Evolutionary conservation across 2,329 filamentous ascomycete species (phyloP).

Genomic region (Aspergillus fijiensis): DNA sequence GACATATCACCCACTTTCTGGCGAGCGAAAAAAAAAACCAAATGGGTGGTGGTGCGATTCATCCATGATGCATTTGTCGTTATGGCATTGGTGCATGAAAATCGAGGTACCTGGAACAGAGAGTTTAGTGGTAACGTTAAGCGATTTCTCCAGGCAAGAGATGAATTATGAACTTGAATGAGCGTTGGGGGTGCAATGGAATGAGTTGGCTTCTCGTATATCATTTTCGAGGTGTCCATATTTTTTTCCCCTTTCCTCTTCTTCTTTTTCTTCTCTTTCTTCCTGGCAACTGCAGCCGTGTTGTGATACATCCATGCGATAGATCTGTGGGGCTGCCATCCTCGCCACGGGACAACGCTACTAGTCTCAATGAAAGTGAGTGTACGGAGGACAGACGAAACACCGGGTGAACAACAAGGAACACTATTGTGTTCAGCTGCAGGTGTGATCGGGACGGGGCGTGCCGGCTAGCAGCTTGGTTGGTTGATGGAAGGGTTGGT

Average conservation of each 20-base stretch:
- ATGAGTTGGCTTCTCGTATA: background rate
- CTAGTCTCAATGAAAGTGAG: constrained; percentile 1
- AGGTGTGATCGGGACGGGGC: background rate
- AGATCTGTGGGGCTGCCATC: constrained; percentile 7
- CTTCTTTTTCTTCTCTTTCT: background rate
- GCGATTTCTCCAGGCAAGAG: background rate
- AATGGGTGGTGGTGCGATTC: background rate
- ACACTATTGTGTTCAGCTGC: background rate
- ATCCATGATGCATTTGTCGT: background rate
- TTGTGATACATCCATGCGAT: constrained; percentile 22
- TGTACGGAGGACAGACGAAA: background rate
- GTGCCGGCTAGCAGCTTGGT: background rate
- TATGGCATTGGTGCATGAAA: background rate
- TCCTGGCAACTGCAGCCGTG: background rate
- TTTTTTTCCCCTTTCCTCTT: too few species aligned
- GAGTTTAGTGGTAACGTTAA: background rate
- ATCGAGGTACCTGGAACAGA: background rate
- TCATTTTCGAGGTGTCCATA: background rate
- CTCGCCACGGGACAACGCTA: constrained; percentile 8
- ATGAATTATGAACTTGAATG: background rate
- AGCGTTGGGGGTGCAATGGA: background rate
- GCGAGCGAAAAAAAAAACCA: background rate
- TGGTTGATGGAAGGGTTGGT: background rate
- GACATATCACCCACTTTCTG: constrained; percentile 18
- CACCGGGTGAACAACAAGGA: background rate